Conservation (phyloP, 345 rosid genomes). For the thale cress (Arabidopsis thaliana) region TAIR10.1 NC_003070.9:19655501-19656000, state of each 20-base stretch:
- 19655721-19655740: too few species aligned
- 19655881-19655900: constrained; percentile 44
- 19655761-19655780: background rate
- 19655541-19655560: too few species aligned
- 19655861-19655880: constrained; percentile 19
- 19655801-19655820: constrained; percentile 22
- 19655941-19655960: constrained; percentile 23
- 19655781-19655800: constrained; percentile 7
- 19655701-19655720: background rate
- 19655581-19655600: too few species aligned
- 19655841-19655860: constrained; percentile 41
- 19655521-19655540: too few species aligned
- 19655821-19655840: constrained; percentile 37
- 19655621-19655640: background rate
- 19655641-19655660: background rate
- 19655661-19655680: background rate
- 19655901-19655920: constrained; percentile 34
- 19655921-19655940: constrained; percentile 22
- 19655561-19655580: too few species aligned
- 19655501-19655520: too few species aligned
- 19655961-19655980: background rate
- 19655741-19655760: background rate
- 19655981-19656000: background rate
- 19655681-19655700: background rate
- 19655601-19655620: background rate